These are phyloP conservation scores for Aspergillus hiratsukae DNA, from an alignment of 2,329 filamentous ascomycete species.

Conservation along the genomic window DNA sequence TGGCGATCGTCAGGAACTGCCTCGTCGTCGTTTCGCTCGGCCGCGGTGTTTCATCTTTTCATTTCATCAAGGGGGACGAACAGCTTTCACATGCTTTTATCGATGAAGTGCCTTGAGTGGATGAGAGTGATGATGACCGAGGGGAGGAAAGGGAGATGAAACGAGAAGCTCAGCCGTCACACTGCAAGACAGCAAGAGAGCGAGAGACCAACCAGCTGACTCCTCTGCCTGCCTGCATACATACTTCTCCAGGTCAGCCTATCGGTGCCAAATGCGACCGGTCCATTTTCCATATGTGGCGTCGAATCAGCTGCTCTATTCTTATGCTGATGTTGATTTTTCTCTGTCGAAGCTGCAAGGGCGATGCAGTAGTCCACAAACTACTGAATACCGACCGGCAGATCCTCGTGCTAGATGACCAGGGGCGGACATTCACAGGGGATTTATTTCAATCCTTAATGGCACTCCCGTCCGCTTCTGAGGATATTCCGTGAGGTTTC, in stretches of 20 bases:
- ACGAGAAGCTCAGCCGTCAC: background rate
- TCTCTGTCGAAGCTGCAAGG: background rate
- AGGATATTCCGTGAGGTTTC: background rate
- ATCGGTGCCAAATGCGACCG: background rate
- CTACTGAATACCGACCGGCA: background rate
- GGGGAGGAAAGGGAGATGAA: background rate
- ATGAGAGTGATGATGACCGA: background rate
- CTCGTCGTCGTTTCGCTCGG: background rate
- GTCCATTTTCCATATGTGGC: background rate
- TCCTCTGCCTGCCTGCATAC: background rate
- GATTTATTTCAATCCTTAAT: conserved; percentile 5
- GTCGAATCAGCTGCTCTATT: background rate
- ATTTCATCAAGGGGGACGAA: background rate
- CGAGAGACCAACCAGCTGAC: background rate
- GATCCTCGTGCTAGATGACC: background rate
- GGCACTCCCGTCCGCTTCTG: background rate
- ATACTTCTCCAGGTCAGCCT: background rate
- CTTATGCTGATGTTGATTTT: background rate
- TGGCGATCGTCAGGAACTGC: background rate
- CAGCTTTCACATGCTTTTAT: background rate
- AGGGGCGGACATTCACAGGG: conserved; percentile 8
- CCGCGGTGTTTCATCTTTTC: background rate
- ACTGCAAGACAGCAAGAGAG: background rate
- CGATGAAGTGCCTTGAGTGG: background rate
- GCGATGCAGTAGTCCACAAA: background rate